Evolutionary conservation across 345 rosid species (phyloP), one percentile per base, ranked within the genome.

Genomic region (Anacardium occidentale): DNA sequence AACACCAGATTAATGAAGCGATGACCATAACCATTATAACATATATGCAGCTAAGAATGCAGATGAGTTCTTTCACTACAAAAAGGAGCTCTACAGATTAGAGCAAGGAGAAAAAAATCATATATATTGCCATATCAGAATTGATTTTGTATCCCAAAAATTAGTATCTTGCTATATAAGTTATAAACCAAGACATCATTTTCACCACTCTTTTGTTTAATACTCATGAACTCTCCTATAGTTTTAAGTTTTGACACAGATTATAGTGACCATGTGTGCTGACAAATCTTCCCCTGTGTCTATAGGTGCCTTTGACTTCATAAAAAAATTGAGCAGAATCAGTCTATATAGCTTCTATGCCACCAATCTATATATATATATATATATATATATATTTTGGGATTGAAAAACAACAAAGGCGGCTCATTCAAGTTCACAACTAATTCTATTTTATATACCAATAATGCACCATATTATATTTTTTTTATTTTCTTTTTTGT

Each of bases 181-280:
- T 17, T 26, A 53, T 61, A 32, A 47, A 22, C 5, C 25, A 62
- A 34, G 69, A 70, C 37, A 64, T 26, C 44, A 24, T 42, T 26
- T 51, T 60, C 13, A 14, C 62, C 59, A 10, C 47, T 72, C 47
- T 61, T 59, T 21, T 50, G 32, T 37, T 45, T 34, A 59, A 66
- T 47, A 64, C 64, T 56, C 14, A 24, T 26, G 10, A 21, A 24
- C 25, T 54, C 63, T 62, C 71, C 76, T 51, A 79, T 70, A 74
- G 62, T n/a, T 66, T 17, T 53, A 24, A 8, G 57, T 42, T 47
- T 72, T 69, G 60, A 76, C 68, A 40, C 29, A n/a, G 54, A 11
- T 67, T 24, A 40, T 24, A 10, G 47, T 25, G 37, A 3, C 52
- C 4, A 37, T 37, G 14, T 40, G n/a, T 15, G 65, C 18, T 45